phyloP scores from a whole-genome alignment of 768 basidiomycete genomes.

The Hericium coralloides region DNA sequence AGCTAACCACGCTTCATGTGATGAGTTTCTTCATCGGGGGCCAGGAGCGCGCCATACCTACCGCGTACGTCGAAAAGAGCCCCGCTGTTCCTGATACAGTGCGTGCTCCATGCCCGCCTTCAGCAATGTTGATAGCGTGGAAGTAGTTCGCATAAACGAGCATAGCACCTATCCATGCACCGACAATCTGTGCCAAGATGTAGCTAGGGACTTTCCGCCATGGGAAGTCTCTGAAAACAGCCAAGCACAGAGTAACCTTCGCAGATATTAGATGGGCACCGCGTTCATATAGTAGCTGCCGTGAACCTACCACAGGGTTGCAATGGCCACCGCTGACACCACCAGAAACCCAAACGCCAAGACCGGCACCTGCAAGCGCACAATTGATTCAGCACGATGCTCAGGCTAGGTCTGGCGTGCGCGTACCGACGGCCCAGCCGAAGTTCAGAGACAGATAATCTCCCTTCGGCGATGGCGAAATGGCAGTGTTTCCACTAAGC shows the following conservation, averaged over 20 bases:
- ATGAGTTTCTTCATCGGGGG: background rate
- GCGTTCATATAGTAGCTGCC: too few species aligned
- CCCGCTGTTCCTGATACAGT: conserved; percentile 44
- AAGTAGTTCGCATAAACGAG: conserved; percentile 57
- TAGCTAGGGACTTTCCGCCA: conserved; percentile 74
- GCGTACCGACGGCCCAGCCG: background rate
- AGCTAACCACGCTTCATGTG: conserved; percentile 18
- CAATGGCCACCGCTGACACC: conserved; percentile 65
- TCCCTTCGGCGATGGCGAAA: background rate
- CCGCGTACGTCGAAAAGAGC: conserved; percentile 56
- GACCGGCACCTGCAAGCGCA: background rate
- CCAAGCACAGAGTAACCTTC: conserved; percentile 65
- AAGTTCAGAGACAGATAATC: background rate
- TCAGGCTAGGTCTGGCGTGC: background rate
- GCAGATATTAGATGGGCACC: background rate
- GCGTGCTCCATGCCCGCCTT: conserved; percentile 46
- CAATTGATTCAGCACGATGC: background rate
- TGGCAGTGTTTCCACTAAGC: background rate
- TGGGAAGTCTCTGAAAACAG: conserved; percentile 64
- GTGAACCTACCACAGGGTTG: conserved; percentile 23
- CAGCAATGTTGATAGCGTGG: conserved; percentile 56
- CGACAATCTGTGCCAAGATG: conserved; percentile 54
- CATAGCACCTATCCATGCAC: conserved; percentile 50
- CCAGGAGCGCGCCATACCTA: conserved; percentile 15
- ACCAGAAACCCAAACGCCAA: conserved; percentile 32